Base-by-base conservation (phyloP, 2,329 filamentous ascomycete species). In the Cladophialophora bantiana region DNA sequence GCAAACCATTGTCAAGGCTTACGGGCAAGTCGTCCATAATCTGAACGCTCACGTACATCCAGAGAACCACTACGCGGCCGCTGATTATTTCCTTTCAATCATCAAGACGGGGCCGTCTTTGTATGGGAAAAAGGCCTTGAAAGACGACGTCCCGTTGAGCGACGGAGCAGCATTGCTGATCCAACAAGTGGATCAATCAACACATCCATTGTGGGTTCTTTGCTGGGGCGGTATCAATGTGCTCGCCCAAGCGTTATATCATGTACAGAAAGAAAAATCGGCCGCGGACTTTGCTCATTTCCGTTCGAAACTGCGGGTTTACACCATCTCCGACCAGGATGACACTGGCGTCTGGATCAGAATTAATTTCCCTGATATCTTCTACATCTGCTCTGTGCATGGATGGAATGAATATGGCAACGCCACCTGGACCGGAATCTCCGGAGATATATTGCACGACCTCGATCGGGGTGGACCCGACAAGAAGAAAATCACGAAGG, bases 251-350 rank as follows among this genome's bases (percentile, higher is more conserved):
- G 82, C 81, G 1, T 76, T 86, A 9, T 73, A 79, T 34, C 75
- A 80, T 15, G 78, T 82, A 48, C 75, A 77, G 34, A 66, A 72
- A 15, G 73, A 73, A 15, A 71, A 67, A 70, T 66, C 75, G 52
- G 66, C 72, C 13, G 48, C 68, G 0, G 78, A 82, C 0, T 74
- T 79, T 0, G 73, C 76, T 0, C 65, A 63, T 0, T 75, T 86
- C 26, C 74, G 78, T 1, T 69, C 75, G 2, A 82, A 81, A 68
- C 73, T 86, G 3, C 77, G 84, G 12, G 79, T 86, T 7, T 86
- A 86, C 73, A 76, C 85, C 40, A 87, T 88, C 62, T 86, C 84
- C 6, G 86, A 88, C 68, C 86, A 88, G 69, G 86, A 88, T 67
- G 82, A 88, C 67, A 82, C 83, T 0, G 85, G 84, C 0, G 75